Percentiles rank a stretch among this genome's conserved stretches.
phyloP scores from a whole-genome alignment of 345 rosid species.

The Iberis pinnata region DNA sequence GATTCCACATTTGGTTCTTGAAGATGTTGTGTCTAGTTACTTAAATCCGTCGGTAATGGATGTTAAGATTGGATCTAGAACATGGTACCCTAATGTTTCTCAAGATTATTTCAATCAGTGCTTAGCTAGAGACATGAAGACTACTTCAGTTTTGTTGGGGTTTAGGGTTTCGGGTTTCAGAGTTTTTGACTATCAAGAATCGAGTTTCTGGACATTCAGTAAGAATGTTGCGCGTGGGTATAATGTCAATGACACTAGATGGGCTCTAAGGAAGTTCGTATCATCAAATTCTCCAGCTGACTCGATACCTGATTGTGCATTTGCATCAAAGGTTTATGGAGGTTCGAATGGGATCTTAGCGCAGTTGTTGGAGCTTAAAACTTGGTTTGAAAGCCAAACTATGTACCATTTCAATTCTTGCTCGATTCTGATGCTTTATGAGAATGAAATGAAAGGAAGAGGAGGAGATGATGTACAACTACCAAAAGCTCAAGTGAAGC shows the following conservation, averaged over 20 bases:
- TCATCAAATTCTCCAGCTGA: slow-evolving; percentile 43
- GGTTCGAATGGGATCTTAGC: slow-evolving; percentile 60
- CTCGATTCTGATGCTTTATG: slow-evolving; percentile 63
- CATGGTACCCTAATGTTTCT: slow-evolving; percentile 77
- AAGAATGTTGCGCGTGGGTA: slow-evolving; percentile 41
- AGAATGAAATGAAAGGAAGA: slow-evolving; percentile 35
- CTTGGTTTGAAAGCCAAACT: slow-evolving; percentile 90
- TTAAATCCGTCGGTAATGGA: slow-evolving; percentile 59
- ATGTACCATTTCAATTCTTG: slow-evolving; percentile 66
- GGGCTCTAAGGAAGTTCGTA: slow-evolving; percentile 66
- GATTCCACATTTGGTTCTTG: slow-evolving; percentile 43
- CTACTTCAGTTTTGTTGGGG: slow-evolving; percentile 54
- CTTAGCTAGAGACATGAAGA: slow-evolving; percentile 48
- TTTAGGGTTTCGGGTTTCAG: slow-evolving; percentile 72
- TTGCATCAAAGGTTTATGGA: slow-evolving; percentile 55
- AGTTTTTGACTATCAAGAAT: slow-evolving; percentile 38
- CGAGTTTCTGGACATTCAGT: slow-evolving; percentile 53
- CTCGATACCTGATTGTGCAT: slow-evolving; percentile 45
- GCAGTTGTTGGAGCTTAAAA: slow-evolving; percentile 67
- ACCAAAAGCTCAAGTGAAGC: too few relatives aligned
- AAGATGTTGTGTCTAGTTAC: slow-evolving; percentile 42
- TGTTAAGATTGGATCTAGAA: slow-evolving; percentile 81
- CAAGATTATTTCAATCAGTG: slow-evolving; percentile 56
- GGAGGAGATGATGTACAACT: slow-evolving; percentile 19
- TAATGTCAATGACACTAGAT: slow-evolving; percentile 41